These are phyloP conservation scores for Hypoxylon trugodes DNA, from an alignment of 495 filamentous ascomycete genomes.

Conservation along the genomic window DNA sequence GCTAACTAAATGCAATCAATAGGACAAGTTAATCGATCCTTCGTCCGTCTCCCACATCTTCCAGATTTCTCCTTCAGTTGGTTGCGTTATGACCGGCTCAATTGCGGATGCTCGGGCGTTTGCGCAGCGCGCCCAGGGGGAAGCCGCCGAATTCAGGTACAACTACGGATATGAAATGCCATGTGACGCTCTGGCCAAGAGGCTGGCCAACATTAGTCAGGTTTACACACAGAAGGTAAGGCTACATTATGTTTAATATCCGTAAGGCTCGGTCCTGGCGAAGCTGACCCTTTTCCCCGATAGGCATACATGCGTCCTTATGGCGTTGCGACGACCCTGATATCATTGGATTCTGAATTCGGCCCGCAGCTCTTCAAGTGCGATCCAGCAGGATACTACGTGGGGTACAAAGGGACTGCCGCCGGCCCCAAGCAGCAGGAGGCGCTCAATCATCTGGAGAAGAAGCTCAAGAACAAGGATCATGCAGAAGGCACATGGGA, in stretches of 20 bases:
- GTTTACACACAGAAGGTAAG: slow-evolving; percentile 97
- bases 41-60: slow-evolving; percentile 97
- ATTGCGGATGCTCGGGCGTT: slow-evolving; percentile 96
- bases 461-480: slow-evolving; percentile 99
- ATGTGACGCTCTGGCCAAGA: slow-evolving; percentile 93
- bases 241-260: slow-evolving; percentile 30
- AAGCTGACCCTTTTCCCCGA: slow-evolving; percentile 34
- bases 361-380: slow-evolving; percentile 99
- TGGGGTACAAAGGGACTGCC: slow-evolving; percentile 96
- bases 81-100: slow-evolving; percentile 97
- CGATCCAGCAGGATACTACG: slow-evolving; percentile 96
- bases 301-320: slow-evolving; percentile 98
- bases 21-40: slow-evolving; percentile 99
- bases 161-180: slow-evolving; percentile 99
- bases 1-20: slow-evolving; percentile 40
- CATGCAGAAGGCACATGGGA: slow-evolving; percentile 92
- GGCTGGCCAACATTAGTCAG: slow-evolving; percentile 97
- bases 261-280: neutral
- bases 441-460: slow-evolving; percentile 96
- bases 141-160: slow-evolving; percentile 97
- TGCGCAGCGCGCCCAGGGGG: slow-evolving; percentile 88
- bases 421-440: slow-evolving; percentile 98
- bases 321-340: slow-evolving; percentile 91
- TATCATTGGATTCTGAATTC: slow-evolving; percentile 90
- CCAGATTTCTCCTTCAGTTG: slow-evolving; percentile 93